Conservation (phyloP, 306 rosid species). For the Prinsepia uniflora region DNA sequence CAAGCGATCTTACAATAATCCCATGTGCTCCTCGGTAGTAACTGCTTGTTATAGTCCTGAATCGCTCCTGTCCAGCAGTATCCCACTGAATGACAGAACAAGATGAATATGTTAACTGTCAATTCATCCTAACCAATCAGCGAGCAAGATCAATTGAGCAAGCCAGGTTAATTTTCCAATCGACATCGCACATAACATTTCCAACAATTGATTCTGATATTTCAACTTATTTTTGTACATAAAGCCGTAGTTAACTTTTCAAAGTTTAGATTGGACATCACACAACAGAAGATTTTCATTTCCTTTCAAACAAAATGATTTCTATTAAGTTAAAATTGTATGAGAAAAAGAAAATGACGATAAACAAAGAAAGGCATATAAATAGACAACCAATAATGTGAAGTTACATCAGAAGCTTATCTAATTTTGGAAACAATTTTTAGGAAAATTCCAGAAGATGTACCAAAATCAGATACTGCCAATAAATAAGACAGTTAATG, state of each 20-base stretch:
- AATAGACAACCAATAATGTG: not conserved
- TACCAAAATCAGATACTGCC: not conserved
- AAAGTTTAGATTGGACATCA: not conserved
- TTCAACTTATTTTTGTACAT: not conserved
- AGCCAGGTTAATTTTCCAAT: not conserved
- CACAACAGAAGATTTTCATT: not conserved
- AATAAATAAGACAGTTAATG: too few relatives aligned
- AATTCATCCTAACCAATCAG: not conserved
- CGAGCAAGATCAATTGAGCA: not conserved
- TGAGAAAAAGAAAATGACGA: not conserved
- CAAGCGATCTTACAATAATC: slow-evolving; percentile 59
- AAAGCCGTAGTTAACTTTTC: not conserved
- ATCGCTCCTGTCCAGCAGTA: slow-evolving; percentile 98
- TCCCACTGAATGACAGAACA: slow-evolving; percentile 68
- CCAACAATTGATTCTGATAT: not conserved
- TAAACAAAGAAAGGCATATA: not conserved
- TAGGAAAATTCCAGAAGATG: not conserved
- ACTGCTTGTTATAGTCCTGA: slow-evolving; percentile 98
- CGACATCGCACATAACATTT: not conserved
- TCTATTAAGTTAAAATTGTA: not conserved
- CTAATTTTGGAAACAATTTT: not conserved
- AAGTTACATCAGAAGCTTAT: not conserved
- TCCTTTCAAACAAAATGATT: not conserved
- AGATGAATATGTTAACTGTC: slow-evolving; percentile 3
- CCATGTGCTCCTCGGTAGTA: slow-evolving; percentile 99